These are phyloP conservation scores for Auriscalpium microsporum DNA, from an alignment of 768 basidiomycete species.

Conservation along the genomic window DNA sequence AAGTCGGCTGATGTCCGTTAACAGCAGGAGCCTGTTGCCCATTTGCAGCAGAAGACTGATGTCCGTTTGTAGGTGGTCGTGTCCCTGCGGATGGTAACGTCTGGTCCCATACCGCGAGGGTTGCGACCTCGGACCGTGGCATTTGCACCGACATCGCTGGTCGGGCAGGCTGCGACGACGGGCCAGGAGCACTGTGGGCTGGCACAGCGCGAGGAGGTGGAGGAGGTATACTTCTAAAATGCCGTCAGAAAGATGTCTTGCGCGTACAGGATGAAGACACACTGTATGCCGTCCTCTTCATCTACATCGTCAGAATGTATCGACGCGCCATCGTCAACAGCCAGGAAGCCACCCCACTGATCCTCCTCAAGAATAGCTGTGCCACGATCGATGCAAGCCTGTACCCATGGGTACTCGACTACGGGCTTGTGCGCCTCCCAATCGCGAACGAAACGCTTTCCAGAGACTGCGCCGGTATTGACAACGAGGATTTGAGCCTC, in stretches of 20 bases:
- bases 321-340: background rate
- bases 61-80: too few relatives aligned
- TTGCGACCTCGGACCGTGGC: too few relatives aligned
- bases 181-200: background rate
- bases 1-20: too few relatives aligned
- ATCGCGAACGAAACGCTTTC: background rate
- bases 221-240: background rate
- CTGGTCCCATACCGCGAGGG: too few relatives aligned
- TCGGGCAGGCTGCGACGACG: background rate
- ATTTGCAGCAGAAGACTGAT: too few relatives aligned
- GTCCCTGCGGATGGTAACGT: too few relatives aligned
- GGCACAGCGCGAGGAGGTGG: background rate
- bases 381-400: background rate
- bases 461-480: background rate
- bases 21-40: too few relatives aligned
- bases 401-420: background rate
- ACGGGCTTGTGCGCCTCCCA: background rate
- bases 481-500: background rate
- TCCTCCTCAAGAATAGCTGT: background rate
- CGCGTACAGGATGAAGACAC: background rate
- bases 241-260: background rate
- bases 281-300: background rate
- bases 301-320: background rate
- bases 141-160: too few relatives aligned
- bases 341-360: background rate